Evolutionary conservation across 441 rosid genomes (phyloP).

Genomic region (Gossypium trilobum): DNA sequence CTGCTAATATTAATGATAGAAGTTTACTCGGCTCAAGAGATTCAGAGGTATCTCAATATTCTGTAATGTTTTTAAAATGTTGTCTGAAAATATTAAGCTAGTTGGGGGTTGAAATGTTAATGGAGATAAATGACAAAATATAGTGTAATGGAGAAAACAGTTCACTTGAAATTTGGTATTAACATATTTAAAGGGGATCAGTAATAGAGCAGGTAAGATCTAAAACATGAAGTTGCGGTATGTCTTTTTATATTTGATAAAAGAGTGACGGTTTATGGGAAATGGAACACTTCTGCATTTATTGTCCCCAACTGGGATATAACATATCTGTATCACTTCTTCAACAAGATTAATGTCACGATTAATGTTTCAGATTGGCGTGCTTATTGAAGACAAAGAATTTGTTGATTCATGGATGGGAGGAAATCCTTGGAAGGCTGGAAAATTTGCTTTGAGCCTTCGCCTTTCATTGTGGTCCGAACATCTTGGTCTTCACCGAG

Average conservation of each 20-base stretch:
- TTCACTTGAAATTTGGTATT: neutral
- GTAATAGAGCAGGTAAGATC: neutral
- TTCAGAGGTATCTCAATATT: constrained; percentile 63
- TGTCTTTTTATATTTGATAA: neutral
- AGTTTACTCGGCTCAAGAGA: constrained; percentile 98
- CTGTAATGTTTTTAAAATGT: neutral
- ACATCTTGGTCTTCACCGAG: constrained; percentile 77
- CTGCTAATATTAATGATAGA: constrained; percentile 92
- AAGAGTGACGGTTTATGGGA: neutral
- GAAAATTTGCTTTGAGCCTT: constrained; percentile 70
- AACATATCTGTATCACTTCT: neutral
- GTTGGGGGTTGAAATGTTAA: neutral
- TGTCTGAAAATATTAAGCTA: neutral
- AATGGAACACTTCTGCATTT: neutral
- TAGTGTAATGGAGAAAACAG: neutral
- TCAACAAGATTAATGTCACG: neutral
- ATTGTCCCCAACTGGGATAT: neutral
- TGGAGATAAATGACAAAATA: neutral
- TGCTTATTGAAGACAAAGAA: constrained; percentile 84
- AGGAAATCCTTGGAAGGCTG: constrained; percentile 92
- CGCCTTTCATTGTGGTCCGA: constrained; percentile 93
- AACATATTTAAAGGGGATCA: neutral
- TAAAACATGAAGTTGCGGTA: neutral
- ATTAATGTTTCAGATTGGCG: constrained; percentile 53
- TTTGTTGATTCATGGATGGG: constrained; percentile 74